Evolutionary conservation across 1,139 yeast genomes (phyloP), one percentile per base, ranked within the genome.

Genomic region (Eremothecium gossypii): DNA sequence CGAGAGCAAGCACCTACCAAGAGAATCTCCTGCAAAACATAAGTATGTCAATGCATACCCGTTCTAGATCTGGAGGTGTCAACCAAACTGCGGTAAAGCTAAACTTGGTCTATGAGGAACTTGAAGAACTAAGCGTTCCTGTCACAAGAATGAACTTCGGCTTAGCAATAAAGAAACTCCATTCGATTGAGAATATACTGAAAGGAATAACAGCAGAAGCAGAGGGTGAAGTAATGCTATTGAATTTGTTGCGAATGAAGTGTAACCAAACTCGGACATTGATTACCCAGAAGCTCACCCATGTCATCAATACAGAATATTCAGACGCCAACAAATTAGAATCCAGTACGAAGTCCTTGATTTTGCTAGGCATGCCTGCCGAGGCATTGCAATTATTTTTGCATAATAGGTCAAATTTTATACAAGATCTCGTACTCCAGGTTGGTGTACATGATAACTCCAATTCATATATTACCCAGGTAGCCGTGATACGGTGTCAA

Each of bases 401-500:
- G 39, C 68, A 66, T 30, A 66, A 73, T 37, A 67, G 79, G 43
- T 63, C 73, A 2, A 58, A 58, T 11, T 64, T 67, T 34, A 71
- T 79, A 27, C 66, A 65, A 28, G 59, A 66, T 17, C 63, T 79
- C 29, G 63, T 72, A 8, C 57, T 71, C 29, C 69, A 65, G 38
- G 71, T 78, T 23, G 73, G 70, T 28, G 70, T 78, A 39, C 69
- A 73, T 45, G 82, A 80, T 8, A 77, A 75, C 45, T 68, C 77
- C 7, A 69, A 71, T n/a, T 67, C 66, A 34, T 79, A 76, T 55
- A 62, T 79, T 32, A 65, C 76, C 2, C 82, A 79, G 49, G 65
- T 76, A 10, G 76, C 83, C 2, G 70, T 77, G n/a, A 74, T 79
- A 28, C 67, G 76, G 45, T 77, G 79, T 59, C 77, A 76, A 49